Base-by-base conservation (phyloP, 139 green algal species). In the Chlamydomonas sp. region DNA sequence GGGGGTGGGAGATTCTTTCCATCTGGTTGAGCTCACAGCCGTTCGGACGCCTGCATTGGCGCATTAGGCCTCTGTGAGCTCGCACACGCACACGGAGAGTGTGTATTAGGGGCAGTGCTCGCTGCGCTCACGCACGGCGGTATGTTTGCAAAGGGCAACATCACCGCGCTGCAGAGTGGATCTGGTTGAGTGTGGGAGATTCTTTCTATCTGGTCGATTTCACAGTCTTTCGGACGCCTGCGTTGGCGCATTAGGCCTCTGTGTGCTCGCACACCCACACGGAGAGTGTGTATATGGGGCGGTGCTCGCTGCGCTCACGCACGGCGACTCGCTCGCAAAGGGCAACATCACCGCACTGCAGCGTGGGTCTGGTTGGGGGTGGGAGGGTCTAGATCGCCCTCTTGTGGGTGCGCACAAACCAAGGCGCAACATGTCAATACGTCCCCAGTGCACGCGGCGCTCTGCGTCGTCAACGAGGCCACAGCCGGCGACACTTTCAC, bases 401-500 rank as follows among this genome's bases (percentile, higher is more conserved):
- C n/a, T n/a, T n/a, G n/a, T n/a, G n/a, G n/a, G n/a, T n/a, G n/a
- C n/a, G n/a, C n/a, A n/a, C n/a, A n/a, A n/a, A n/a, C n/a, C n/a
- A n/a, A n/a, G n/a, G n/a, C n/a, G n/a, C n/a, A n/a, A n/a, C n/a
- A n/a, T n/a, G n/a, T n/a, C n/a, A n/a, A n/a, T n/a, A n/a, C n/a
- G n/a, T n/a, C n/a, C n/a, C n/a, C n/a, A n/a, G n/a, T n/a, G n/a
- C n/a, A 92, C 8, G 83, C 74, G n/a, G 78, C 85, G 3, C 61
- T 95, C 58, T n/a, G n/a, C n/a, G n/a, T n/a, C n/a, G n/a, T n/a
- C n/a, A n/a, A n/a, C n/a, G n/a, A n/a, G n/a, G n/a, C n/a, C n/a
- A 22, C 71, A 50, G 67, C 67, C 2, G 86, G 88, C 0, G 60
- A 63, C 0, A 58, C 49, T n/a, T 96, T 87, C 77, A 37, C 67